Evolutionary conservation across 2,329 filamentous ascomycete genomes (phyloP).

Genomic region (Paraconiothyrium brasiliense): DNA sequence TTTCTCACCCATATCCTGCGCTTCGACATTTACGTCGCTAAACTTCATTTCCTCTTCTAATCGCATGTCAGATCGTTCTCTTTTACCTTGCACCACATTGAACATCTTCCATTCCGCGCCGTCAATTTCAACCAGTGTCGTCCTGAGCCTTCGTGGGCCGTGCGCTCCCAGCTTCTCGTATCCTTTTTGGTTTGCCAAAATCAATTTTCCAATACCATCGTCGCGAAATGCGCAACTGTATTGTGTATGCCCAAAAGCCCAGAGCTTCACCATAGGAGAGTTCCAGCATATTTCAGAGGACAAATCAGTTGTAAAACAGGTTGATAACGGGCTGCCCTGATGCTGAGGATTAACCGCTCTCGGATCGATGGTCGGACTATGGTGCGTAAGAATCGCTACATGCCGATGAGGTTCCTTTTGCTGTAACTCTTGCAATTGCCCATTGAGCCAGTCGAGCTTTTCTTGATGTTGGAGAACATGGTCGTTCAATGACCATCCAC

Average conservation of each 20-base stretch:
- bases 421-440: constrained; percentile 38
- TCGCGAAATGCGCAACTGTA: constrained; percentile 52
- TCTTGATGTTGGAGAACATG: constrained; percentile 52
- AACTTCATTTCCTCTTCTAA: too few relatives aligned
- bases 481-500: constrained; percentile 49
- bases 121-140: not conserved
- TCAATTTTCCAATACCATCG: constrained; percentile 13
- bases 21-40: too few relatives aligned
- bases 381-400: constrained; percentile 56
- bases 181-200: constrained; percentile 23
- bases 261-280: constrained; percentile 50
- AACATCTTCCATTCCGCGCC: not conserved
- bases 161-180: not conserved
- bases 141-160: not conserved
- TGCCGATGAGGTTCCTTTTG: constrained; percentile 27
- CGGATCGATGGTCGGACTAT: constrained; percentile 51
- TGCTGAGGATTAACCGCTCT: constrained; percentile 41
- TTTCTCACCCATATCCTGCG: too few relatives aligned
- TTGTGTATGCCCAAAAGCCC: constrained; percentile 63
- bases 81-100: not conserved
- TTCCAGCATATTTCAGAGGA: constrained; percentile 48
- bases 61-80: too few relatives aligned
- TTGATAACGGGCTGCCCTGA: too few relatives aligned
- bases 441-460: constrained; percentile 59
- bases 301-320: constrained; percentile 54